Evolutionary conservation across 176 grass and related monocot genomes (phyloP), one percentile per base, ranked within the genome.

Genomic region (Aegilops sharonensis): DNA sequence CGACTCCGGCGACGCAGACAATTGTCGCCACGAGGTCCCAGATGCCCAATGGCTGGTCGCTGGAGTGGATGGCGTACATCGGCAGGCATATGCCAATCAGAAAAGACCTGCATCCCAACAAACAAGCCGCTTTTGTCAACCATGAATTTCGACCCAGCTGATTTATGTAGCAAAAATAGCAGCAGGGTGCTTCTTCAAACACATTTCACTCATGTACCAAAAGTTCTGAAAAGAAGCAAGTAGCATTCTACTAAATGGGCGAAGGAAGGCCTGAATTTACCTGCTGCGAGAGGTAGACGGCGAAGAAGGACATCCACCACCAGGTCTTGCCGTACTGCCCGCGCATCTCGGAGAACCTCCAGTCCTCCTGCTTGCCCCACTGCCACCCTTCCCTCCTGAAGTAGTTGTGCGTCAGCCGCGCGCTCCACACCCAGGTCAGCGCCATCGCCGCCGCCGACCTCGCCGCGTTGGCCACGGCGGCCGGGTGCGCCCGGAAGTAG

Each of bases 251-350:
- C 3, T 11, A 14, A 45, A 0, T 17, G 78, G 5, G 5, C 4
- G 14, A 65, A 10, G 9, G 48, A 2, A 54, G 3, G 54, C 25
- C 63, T 11, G 52, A 59, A 20, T 68, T 32, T 32, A 92, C 95
- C 93, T 98, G 96, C 85, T 94, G 96, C 0, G 96, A 92, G 82
- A 98, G 84, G 75, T 92, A 98, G 52, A 98, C 92, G 2, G 96
- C 88, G 15, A 98, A 92, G 90, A 98, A 92, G 17, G 96, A 98
- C 83, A 98, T 91, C 93, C 90, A 98, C 96, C 96, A 98, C 93
- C 96, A 98, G 0, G 80, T 67, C 5, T 61, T 89, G 42, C 96
- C 93, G 29, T 98, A 95, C 86, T 98, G 87, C 2, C 60, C 77
- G 15, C 96, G 92, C 96, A 98, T 90, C 83, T 98, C 93, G 20